phyloP scores from a whole-genome alignment of 1,284 basidiomycete species.

The Vanrija sp. region DNA sequence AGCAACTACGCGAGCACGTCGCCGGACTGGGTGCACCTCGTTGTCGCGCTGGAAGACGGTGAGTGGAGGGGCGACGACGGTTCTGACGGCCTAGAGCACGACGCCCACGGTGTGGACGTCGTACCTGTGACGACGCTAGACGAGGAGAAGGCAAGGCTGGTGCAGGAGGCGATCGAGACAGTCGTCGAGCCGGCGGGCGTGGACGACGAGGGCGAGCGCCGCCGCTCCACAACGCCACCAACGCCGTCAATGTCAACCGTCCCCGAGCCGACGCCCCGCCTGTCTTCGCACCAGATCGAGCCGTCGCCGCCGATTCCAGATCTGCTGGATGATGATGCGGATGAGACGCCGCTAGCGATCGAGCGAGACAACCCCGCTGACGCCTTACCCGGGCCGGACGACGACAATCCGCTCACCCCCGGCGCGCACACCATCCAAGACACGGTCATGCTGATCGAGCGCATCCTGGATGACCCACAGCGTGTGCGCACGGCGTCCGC shows the following conservation, averaged over 20 bases:
- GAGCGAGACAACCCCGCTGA: neutral
- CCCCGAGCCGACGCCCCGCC: constrained; percentile 9
- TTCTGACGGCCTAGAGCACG: constrained; percentile 10
- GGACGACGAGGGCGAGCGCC: neutral
- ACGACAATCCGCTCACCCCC: neutral
- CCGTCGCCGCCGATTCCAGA: neutral
- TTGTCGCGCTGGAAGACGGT: constrained; percentile 18
- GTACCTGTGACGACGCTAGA: constrained; percentile 12
- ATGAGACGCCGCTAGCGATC: constrained; percentile 2
- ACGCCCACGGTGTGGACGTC: neutral
- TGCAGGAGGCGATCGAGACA: too few relatives aligned
- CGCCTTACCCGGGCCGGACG: neutral
- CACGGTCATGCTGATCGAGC: constrained; percentile 6
- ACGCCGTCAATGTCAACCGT: too few relatives aligned
- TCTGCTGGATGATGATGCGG: neutral
- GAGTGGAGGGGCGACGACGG: neutral
- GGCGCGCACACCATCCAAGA: neutral
- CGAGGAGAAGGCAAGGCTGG: constrained; percentile 2
- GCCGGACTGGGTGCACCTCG: constrained; percentile 29
- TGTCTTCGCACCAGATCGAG: neutral
- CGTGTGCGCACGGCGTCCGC: constrained; percentile 9
- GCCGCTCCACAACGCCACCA: neutral
- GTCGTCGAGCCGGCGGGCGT: neutral
- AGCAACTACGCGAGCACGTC: constrained; percentile 14
- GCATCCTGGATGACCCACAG: constrained; percentile 3